phyloP scores from a whole-genome alignment of 129 eudicot species.

The Flaveria linearis region DNA sequence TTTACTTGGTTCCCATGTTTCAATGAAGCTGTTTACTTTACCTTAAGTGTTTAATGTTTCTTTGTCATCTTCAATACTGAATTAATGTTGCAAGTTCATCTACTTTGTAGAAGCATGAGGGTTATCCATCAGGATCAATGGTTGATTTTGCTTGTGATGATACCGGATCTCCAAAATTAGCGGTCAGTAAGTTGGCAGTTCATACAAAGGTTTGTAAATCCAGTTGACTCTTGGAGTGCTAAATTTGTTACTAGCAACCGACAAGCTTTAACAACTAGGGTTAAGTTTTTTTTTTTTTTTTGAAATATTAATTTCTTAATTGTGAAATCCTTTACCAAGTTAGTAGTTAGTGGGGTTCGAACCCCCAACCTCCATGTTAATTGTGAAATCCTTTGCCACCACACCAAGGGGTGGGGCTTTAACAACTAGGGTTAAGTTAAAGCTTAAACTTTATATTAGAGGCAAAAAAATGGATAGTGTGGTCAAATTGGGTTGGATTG shows the following conservation, averaged over 20 bases:
- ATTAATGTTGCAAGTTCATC: slow-evolving; percentile 7
- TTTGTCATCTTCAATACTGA: background rate
- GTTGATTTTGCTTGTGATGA: slow-evolving; percentile 88
- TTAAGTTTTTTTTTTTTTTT: too few species aligned
- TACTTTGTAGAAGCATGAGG: slow-evolving; percentile 65
- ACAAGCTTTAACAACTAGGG: background rate
- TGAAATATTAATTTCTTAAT: too few species aligned
- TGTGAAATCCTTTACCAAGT: too few species aligned
- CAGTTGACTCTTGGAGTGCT: background rate
- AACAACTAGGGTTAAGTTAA: background rate
- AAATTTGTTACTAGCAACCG: background rate
- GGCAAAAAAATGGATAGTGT: background rate
- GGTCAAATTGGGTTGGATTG: background rate
- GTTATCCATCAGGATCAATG: slow-evolving; percentile 94
- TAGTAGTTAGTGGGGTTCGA: too few species aligned
- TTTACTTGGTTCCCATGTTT: background rate
- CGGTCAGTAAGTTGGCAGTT: slow-evolving; percentile 84
- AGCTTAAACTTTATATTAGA: slow-evolving; percentile 2
- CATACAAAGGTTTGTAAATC: slow-evolving; percentile 67
- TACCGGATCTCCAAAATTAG: slow-evolving; percentile 80
- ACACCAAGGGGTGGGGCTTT: too few species aligned
- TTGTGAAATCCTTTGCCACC: too few species aligned
- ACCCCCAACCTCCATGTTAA: too few species aligned
- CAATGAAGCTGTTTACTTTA: background rate
- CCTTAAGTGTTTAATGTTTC: background rate